Base-by-base conservation (phyloP, 192 early-diverging fungal species). In the Umbelopsis vinacea region DNA sequence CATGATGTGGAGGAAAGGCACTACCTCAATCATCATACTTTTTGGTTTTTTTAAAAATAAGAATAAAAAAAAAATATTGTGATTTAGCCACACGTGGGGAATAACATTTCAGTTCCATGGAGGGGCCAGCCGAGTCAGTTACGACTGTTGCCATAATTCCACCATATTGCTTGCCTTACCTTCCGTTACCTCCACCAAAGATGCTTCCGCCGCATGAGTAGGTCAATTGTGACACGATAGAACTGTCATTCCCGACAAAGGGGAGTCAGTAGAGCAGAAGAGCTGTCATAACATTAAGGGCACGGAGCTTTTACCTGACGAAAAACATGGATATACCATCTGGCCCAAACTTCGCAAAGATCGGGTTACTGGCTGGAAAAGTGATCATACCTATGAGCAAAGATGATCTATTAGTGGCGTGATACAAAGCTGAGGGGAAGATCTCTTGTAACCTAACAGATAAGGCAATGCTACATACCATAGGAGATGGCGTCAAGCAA, bases 271-370 rank as follows among this genome's bases (percentile, higher is more conserved):
- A 74, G 29, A n/a, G 29, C 29, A 29, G 6, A 43, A 12, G 1
- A 43, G 6, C 40, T 43, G 11, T 43, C 40, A 43, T 11, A 6
- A 50, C 37, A 45, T 43, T n/a, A n/a, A n/a, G 35, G 53, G 22
- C 4, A 1, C 1, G 14, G 21, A 54, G 22, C n/a, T 26, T 74
- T 60, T 83, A 90, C 85, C 87, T 91, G 2, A 95, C 92, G 81
- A 98, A 89, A 75, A 94, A 98, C 92, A 98, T 98, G 55, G 95
- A 94, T 67, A 98, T 95, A 26, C 97, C 97, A 71, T 90, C 89
- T 2, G 93, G 90, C 5, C 93, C 93, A 76, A 93, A 86, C 8
- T 79, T 76, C 69, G 78, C 82, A 78, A 89, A 94, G 14, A 88
- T 90, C 0, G 91, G 84, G 11, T 91, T 87, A 50, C 87, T 87